Base-by-base conservation (phyloP, 1,284 basidiomycete genomes). In the Neonothopanus nambi region DNA sequence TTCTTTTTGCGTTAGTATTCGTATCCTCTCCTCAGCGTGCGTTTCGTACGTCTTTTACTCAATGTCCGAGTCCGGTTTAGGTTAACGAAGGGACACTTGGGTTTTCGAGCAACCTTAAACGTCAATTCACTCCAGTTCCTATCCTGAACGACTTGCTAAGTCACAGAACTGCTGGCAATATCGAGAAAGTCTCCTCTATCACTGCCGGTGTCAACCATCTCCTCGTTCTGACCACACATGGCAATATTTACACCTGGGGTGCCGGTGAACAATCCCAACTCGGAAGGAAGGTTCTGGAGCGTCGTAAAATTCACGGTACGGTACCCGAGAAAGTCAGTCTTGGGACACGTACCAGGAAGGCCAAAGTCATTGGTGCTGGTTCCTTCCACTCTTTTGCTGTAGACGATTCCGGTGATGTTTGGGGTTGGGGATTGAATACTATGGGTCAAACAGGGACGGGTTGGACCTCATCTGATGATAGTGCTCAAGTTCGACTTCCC, bases 201-300 rank as follows among this genome's bases (percentile, higher is more conserved):
- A n/a, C n/a, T n/a, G n/a, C n/a, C n/a, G n/a, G n/a, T n/a, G n/a
- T n/a, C n/a, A n/a, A n/a, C n/a, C n/a, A n/a, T n/a, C n/a, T n/a
- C n/a, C n/a, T n/a, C n/a, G n/a, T n/a, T n/a, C n/a, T n/a, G n/a
- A n/a, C n/a, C n/a, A n/a, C n/a, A n/a, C n/a, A n/a, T n/a, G n/a
- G n/a, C n/a, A n/a, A n/a, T n/a, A 85, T 97, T 48, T 93, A 89
- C 64, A 81, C 89, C 5, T 92, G 91, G 85, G 94, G 94, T 24
- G 88, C 91, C 52, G 92, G 92, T 53, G 89, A 94, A 64, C 88
- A 93, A 65, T 82, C 84, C 57, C 93, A 95, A 64, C 84, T 95
- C 20, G 94, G 94, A 45, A 86, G 92, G 55, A 87, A 87, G 63
- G 87, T 95, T 57, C 75, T 93, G 58, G 85, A 92, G 67, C 82